These are phyloP conservation scores for Kodamaea nitidulidarum DNA, from an alignment of 805 yeast species.

Conservation along the genomic window DNA sequence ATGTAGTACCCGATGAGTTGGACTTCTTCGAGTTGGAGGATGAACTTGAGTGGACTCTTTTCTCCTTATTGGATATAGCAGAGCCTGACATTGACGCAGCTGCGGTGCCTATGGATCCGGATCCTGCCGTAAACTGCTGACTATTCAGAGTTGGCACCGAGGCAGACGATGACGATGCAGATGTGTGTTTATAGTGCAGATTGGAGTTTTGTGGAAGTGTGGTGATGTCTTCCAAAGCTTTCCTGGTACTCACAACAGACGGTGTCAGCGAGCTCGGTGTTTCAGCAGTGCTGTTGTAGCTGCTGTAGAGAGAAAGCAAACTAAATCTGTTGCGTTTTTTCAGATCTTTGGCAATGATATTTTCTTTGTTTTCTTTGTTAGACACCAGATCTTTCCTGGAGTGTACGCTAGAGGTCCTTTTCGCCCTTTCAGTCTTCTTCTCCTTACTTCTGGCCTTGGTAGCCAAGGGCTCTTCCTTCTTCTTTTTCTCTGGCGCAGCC, in stretches of 20 bases:
- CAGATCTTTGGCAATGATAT: conserved; percentile 17
- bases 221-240: conserved; percentile 30
- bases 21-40: conserved; percentile 26
- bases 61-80: not conserved
- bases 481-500: not conserved
- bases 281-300: conserved; percentile 18
- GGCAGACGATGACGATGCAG: conserved; percentile 4
- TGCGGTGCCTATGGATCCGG: conserved; percentile 3
- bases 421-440: conserved; percentile 2
- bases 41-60: conserved; percentile 18
- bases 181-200: conserved; percentile 1
- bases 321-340: conserved; percentile 43
- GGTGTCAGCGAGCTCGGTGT: conserved; percentile 8
- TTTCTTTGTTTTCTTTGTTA: conserved; percentile 19
- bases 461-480: conserved; percentile 7
- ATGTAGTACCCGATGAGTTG: conserved; percentile 12
- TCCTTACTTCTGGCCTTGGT: conserved; percentile 1
- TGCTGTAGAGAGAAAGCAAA: conserved; percentile 39
- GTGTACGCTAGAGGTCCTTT: conserved; percentile 1
- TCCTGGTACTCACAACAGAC: conserved; percentile 14
- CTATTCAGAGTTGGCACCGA: conserved; percentile 6
- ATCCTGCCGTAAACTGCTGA: conserved; percentile 4
- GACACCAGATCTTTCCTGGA: conserved; percentile 2
- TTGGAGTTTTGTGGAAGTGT: conserved; percentile 7
- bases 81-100: conserved; percentile 5